Evolutionary conservation across 805 yeast species (phyloP).

Genomic region (Grigorovia humatica): DNA sequence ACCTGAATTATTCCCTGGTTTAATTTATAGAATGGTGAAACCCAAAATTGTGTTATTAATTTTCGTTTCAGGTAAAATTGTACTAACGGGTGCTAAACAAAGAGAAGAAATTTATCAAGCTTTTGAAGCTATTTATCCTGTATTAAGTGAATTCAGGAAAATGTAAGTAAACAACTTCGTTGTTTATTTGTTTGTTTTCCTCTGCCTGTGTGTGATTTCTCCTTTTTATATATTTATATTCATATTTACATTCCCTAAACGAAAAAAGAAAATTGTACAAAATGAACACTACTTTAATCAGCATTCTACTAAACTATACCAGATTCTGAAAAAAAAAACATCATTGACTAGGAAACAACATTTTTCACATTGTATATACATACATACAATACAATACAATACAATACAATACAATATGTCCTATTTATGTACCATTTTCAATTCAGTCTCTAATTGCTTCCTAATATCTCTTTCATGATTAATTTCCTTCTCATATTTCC

Average conservation of each 20-base stretch:
- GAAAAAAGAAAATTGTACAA: not conserved
- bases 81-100: constrained; percentile 96
- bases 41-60: constrained; percentile 94
- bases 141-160: constrained; percentile 94
- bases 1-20: constrained; percentile 96
- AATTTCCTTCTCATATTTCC: constrained; percentile 49
- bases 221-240: too few relatives aligned
- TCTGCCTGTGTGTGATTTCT: not conserved
- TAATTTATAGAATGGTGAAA: constrained; percentile 98
- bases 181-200: not conserved
- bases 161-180: constrained; percentile 17
- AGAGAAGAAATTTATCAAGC: constrained; percentile 98
- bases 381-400: too few relatives aligned
- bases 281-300: too few relatives aligned
- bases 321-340: too few relatives aligned
- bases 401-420: too few relatives aligned
- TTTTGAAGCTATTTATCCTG: constrained; percentile 96
- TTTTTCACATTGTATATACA: too few relatives aligned
- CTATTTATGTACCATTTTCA: constrained; percentile 10
- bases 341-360: too few relatives aligned
- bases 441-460: constrained; percentile 31
- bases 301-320: too few relatives aligned
- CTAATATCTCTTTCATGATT: constrained; percentile 45
- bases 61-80: constrained; percentile 95
- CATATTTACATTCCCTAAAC: too few relatives aligned